Base-by-base conservation (phyloP, 1,284 basidiomycete genomes). In the Cutaneotrichosporon curvatum region DNA sequence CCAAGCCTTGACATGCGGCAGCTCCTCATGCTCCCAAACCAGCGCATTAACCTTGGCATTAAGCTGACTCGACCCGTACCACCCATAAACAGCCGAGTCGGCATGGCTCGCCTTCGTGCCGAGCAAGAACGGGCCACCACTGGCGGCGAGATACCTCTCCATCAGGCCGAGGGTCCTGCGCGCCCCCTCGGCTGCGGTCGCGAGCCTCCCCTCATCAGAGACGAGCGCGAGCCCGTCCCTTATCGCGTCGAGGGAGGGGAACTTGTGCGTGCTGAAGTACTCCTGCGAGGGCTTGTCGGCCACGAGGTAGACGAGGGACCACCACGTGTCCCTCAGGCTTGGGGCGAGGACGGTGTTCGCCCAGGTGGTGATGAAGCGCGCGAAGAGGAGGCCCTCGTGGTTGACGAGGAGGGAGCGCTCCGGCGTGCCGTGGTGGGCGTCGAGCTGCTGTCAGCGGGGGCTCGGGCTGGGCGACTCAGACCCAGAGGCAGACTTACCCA, bases 321-420 rank as follows among this genome's bases (percentile, higher is more conserved):
- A 48, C 31, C 61, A 49, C 21, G 59, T 54, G 16, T 51, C 50
- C 15, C 31, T 28, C 22, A 60, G 36, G 36, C 56, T 51, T 31
- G 48, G 48, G 9, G 48, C 61, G 16, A 62, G 45, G 12, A 48
- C 51, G 9, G 40, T 50, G 40, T 59, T 51, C 36, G 49, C 53
- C 61, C 61, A 65, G 11, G 45, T 38, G 32, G 58, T 51, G 35
- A 61, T 37, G 48, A 60, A 61, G 40, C 57, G 59, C 22, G 51
- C 54, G 41, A 59, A 50, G 15, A 46, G 45, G 43, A 53, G 56
- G 11, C 55, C 46, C 10, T 16, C 57, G 31, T 36, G 30, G 33
- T 44, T 39, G 14, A 53, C 51, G 43, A 66, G 61, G 14, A 65
- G 48, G 16, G 56, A 52, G 44, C 57, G 57, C n/a, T 53, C 53